Base-by-base conservation (phyloP, 139 green algal species). In the Chara braunii region DNA sequence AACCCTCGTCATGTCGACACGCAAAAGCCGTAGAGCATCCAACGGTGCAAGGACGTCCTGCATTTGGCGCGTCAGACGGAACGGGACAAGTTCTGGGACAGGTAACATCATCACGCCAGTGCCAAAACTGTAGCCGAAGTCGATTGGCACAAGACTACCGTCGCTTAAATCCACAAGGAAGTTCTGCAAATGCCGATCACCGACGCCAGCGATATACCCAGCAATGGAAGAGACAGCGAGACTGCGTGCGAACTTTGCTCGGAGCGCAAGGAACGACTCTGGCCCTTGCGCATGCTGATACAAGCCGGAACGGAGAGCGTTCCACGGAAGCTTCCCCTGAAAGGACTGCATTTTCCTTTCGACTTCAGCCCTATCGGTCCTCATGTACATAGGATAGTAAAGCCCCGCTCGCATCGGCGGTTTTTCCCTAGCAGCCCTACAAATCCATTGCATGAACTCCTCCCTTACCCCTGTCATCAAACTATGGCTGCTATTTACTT, bases 121-220 rank as follows among this genome's bases (percentile, higher is more conserved):
- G 1, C 82, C 85, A 48, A 92, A 89, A 9, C 68, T 77, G 69
- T 89, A 90, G 24, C 86, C 86, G 78, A 92, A 92, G 68, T 92
- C 86, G 28, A 92, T 89, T 26, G 37, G 43, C 28, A 78, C 50
- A 40, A 79, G 37, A 9, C 24, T 57, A 5, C 72, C 72, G 34
- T 67, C 43, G 18, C 48, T 4, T 23, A 54, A 35, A 53, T 88
- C 69, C 43, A 92, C 11, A 50, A 92, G 71, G 29, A 90, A 45
- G 56, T 92, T 92, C 1, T 76, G 50, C 1, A 80, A 44, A 71
- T 92, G 86, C 11, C 86, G 68, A 63, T 92, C 86, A 6, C 86
- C 86, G 33, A 87, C 57, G 2, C 85, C 85, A 3, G 57, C 57
- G 5, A 67, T 22, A 18, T 67, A 67, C 31, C 84, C 80, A 11